Base-by-base conservation (phyloP, 805 yeast genomes). In the Candida yuanshanica region DNA sequence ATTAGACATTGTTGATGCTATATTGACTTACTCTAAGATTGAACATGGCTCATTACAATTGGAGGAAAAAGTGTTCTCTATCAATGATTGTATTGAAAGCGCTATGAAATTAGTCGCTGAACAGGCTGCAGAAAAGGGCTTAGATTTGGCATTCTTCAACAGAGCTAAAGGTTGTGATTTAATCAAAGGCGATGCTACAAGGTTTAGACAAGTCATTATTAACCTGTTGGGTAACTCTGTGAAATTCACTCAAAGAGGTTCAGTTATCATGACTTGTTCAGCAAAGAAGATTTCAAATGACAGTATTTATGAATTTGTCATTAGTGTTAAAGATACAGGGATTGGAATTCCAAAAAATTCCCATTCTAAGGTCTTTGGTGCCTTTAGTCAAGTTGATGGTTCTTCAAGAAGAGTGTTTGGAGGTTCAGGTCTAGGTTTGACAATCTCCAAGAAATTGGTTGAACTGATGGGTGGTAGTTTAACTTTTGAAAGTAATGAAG, bases 381-480 rank as follows among this genome's bases (percentile, higher is more conserved):
- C 91, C 2, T 86, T 87, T 66, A 83, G 93, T 55, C 95, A 86
- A 60, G 95, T 95, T 13, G 95, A 86, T 64, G 95, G 95, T 29
- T 84, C 95, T 5, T 86, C 95, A 3, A 86, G 95, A 6, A 75
- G 95, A 58, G 85, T 83, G 55, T 86, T 83, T 59, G 95, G 95
- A 49, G 95, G 95, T 50, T 86, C 95, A 5, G 95, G 95, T 48
- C 70, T 86, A 36, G 95, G 95, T 11, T 70, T 87, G 38, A 83
- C 93, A 2, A 86, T 86, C 59, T 87, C 95, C 7, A 84, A 84
- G 60, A 87, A 85, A 53, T 70, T 86, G 48, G 83, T 86, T 55
- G 89, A 84, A 51, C 69, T 86, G 46, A 86, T 87, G 95, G 95
- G 95, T 24, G 95, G 95, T 52, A 86, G 80, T 46, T 82, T 86